A percentile compares a stretch with the other conserved stretches of the same genome.
Conservation (phyloP, 345 rosid genomes). For the Acer negundo region DNA sequence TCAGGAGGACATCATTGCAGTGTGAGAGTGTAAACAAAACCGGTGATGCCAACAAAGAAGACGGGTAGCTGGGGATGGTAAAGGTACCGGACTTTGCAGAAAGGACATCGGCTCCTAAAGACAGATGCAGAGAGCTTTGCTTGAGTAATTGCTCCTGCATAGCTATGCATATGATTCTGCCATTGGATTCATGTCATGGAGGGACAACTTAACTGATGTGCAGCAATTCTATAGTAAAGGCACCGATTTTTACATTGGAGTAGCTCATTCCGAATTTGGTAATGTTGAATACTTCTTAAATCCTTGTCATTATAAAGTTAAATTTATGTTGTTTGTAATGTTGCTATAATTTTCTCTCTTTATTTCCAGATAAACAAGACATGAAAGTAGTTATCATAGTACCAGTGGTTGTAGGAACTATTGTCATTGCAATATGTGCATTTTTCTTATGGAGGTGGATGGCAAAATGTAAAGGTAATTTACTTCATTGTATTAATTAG, state of each 20-base stretch:
- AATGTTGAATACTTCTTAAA: no score
- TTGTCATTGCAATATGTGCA: neutral
- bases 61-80: constrained; percentile 40
- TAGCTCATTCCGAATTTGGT: constrained; percentile 28
- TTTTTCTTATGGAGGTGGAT: neutral
- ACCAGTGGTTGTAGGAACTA: neutral
- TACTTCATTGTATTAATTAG: neutral
- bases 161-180: constrained; percentile 48
- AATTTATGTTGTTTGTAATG: no score
- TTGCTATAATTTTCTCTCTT: no score
- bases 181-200: constrained; percentile 52
- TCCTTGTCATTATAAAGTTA: no score
- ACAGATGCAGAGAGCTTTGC: constrained; percentile 39
- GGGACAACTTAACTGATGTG: constrained; percentile 35
- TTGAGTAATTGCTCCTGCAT: constrained; percentile 49
- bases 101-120: constrained; percentile 14
- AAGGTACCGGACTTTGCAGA: constrained; percentile 43
- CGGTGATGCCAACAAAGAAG: constrained; percentile 26
- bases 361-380: neutral
- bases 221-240: neutral
- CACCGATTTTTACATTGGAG: neutral
- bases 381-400: neutral
- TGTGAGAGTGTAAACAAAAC: constrained; percentile 29
- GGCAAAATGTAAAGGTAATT: neutral
- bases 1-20: constrained; percentile 30